These are phyloP conservation scores for Fraxinus pennsylvanica DNA, from an alignment of 257 asterid species.

Conservation along the genomic window DNA sequence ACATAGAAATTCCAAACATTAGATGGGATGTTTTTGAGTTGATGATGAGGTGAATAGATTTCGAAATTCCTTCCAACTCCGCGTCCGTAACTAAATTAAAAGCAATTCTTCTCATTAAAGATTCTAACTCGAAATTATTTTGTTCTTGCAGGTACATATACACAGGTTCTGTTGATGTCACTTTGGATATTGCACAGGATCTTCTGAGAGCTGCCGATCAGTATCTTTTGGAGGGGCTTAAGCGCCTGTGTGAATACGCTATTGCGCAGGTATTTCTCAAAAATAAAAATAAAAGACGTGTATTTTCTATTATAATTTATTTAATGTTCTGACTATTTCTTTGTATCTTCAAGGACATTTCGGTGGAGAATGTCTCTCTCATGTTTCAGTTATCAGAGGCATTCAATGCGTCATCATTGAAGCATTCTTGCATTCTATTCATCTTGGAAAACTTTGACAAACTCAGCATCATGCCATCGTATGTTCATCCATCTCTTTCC, in stretches of 20 bases:
- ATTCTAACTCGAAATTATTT: conserved; percentile 11
- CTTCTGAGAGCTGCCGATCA: conserved; percentile 94
- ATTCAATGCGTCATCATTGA: conserved; percentile 72
- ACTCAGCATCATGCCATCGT: conserved; percentile 64
- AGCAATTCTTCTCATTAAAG: conserved; percentile 24
- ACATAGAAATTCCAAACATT: conserved; percentile 92
- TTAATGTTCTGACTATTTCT: conserved; percentile 32
- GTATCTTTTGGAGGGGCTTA: conserved; percentile 95
- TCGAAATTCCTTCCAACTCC: conserved; percentile 5
- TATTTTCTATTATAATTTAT: no score
- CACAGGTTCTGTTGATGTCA: conserved; percentile 86
- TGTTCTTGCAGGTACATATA: conserved; percentile 56
- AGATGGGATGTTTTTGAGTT: conserved; percentile 92
- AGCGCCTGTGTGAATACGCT: conserved; percentile 83
- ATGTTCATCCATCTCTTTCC: conserved; percentile 25
- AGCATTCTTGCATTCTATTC: conserved; percentile 79
- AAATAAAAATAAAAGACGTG: no score
- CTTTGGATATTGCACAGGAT: conserved; percentile 81
- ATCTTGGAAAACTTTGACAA: conserved; percentile 75
- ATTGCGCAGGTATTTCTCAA: conserved; percentile 68
- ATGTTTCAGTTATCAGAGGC: conserved; percentile 96
- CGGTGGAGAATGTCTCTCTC: conserved; percentile 71
- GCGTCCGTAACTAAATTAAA: not conserved
- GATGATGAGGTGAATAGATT: conserved; percentile 82
- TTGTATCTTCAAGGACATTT: conserved; percentile 60